Evolutionary conservation across 2,329 filamentous ascomycete genomes (phyloP).

Genomic region (Fusarium burgessii): DNA sequence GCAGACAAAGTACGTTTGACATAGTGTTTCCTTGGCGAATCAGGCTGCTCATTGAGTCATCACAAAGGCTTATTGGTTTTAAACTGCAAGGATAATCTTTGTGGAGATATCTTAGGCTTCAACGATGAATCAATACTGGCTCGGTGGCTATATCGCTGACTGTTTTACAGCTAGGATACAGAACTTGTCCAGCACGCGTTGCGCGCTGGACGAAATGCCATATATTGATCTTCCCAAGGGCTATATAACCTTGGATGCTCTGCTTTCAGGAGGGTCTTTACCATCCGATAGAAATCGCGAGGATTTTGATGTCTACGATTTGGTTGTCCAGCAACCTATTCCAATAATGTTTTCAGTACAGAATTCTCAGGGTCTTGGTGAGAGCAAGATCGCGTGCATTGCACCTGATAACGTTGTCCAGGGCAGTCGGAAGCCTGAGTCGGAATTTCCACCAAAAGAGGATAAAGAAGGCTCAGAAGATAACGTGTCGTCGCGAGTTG

Average conservation of each 20-base stretch:
- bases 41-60: no score
- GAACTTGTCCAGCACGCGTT: neutral
- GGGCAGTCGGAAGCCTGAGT: no score
- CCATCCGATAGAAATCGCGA: neutral
- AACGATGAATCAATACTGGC: no score
- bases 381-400: no score
- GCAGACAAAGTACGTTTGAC: neutral
- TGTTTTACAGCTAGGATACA: neutral
- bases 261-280: neutral
- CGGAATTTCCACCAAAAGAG: no score
- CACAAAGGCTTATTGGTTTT: no score
- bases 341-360: neutral
- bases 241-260: neutral
- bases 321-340: neutral
- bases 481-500: no score
- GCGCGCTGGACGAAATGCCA: neutral
- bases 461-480: no score
- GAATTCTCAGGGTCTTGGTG: neutral
- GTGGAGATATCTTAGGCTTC: no score
- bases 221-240: neutral
- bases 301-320: neutral
- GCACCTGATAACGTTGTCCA: no score
- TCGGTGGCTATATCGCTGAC: neutral
- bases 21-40: no score
- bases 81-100: no score